Percentiles rank a stretch among this genome's conserved stretches.
Evolutionary conservation across 805 yeast species (phyloP).

Genomic region (Candida nonsorbophila): DNA sequence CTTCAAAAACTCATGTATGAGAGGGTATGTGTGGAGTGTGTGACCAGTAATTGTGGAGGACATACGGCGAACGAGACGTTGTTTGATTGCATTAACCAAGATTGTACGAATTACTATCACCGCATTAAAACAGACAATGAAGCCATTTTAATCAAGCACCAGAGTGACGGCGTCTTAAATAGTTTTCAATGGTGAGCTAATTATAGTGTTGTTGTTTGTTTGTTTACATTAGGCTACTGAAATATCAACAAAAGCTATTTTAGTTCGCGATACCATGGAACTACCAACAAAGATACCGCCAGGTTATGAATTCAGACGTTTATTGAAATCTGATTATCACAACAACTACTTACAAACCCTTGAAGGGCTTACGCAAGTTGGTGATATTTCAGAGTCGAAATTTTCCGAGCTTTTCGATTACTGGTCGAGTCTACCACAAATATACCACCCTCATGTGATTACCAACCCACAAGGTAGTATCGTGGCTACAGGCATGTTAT

Average conservation of each 20-base stretch:
- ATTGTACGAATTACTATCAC: constrained; percentile 8
- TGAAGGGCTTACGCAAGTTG: constrained; percentile 75
- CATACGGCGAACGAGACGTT: neutral
- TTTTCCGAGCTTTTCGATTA: constrained; percentile 49
- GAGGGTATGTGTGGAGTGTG: constrained; percentile 6
- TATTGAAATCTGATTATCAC: constrained; percentile 50
- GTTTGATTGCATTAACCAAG: constrained; percentile 8
- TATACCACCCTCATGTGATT: constrained; percentile 70
- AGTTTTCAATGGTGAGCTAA: no score
- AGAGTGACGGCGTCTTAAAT: no score
- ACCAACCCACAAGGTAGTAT: constrained; percentile 45
- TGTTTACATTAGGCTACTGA: no score
- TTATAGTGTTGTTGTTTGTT: no score
- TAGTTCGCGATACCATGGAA: no score
- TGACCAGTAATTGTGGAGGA: neutral
- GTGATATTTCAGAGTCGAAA: constrained; percentile 48
- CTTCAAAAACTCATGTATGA: neutral
- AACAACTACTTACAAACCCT: constrained; percentile 63
- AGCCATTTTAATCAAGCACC: no score
- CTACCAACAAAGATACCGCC: constrained; percentile 49
- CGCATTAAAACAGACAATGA: constrained; percentile 7
- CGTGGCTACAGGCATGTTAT: constrained; percentile 79
- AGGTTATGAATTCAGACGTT: constrained; percentile 64
- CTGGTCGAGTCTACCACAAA: constrained; percentile 51
- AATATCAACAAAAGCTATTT: no score